These are phyloP conservation scores for Dactylorhiza incarnata DNA, from an alignment of 106 monocot genomes.

Conservation along the genomic window DNA sequence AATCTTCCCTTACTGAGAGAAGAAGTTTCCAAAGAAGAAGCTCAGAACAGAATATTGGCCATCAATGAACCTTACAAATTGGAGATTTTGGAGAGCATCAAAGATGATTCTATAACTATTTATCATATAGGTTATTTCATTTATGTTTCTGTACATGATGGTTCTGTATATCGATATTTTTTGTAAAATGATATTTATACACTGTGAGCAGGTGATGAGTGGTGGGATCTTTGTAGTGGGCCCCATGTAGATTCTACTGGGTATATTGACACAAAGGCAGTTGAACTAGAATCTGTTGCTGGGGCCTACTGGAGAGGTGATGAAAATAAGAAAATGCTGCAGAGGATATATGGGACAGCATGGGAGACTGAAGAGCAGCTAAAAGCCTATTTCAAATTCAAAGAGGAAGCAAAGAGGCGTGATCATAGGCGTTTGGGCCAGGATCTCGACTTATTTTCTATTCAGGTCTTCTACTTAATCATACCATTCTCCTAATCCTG, in stretches of 20 bases:
- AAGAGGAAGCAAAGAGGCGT: conserved; percentile 93
- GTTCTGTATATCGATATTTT: background rate
- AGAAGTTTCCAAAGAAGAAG: conserved; percentile 91
- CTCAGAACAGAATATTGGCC: conserved; percentile 60
- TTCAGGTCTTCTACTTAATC: conserved; percentile 56
- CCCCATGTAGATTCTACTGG: conserved; percentile 97
- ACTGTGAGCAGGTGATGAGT: conserved; percentile 63
- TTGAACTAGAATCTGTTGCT: conserved; percentile 95
- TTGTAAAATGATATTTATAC: background rate
- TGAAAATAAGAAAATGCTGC: conserved; percentile 78
- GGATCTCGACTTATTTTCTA: conserved; percentile 96
- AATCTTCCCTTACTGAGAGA: conserved; percentile 91
- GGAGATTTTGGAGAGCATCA: conserved; percentile 85
- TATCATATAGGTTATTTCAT: conserved; percentile 73
- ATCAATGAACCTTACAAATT: conserved; percentile 94
- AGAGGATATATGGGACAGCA: conserved; percentile 95
- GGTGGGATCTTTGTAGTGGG: conserved; percentile 99
- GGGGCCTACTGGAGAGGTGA: conserved; percentile 99
- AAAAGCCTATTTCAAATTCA: conserved; percentile 79
- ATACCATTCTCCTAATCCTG: background rate
- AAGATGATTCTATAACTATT: conserved; percentile 80
- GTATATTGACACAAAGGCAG: conserved; percentile 63
- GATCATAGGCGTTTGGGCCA: conserved; percentile 93
- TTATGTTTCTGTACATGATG: background rate
- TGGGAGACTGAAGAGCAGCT: conserved; percentile 90